Evolutionary conservation across 2,329 filamentous ascomycete species (phyloP), one percentile per base, ranked within the genome.

Genomic region (Fusarium longipes): DNA sequence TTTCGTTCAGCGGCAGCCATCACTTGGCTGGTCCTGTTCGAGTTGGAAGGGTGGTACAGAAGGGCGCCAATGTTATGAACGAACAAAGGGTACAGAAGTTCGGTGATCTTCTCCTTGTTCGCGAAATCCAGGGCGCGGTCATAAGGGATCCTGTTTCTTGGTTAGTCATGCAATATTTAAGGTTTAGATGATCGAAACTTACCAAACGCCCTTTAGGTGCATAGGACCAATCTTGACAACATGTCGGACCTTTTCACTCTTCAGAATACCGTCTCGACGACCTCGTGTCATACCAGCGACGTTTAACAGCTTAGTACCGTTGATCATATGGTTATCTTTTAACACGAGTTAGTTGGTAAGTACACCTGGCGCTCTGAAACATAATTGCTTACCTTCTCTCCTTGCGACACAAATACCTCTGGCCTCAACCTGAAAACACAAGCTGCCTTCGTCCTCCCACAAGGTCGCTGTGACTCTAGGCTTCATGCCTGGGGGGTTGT

Each of bases 101-200:
- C 95, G 0, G 96, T 98, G 68, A 98, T 99, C 82, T 98, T 98
- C 80, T 99, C 96, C 85, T 97, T 98, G 83, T 99, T 99, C 69
- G 96, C 96, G 77, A 99, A 98, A 74, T 98, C 96, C 53, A 99
- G 83, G n/a, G 96, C 96, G 70, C 96, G 91, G 73, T 98, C 96
- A 74, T 97, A 98, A 3, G 96, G 96, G 74, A 99, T 99, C 94
- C 94, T 97, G 72, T 18, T 47, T 60, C 68, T 68, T 67, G 29
- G 64, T 78, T 70, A 77, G 77, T 54, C 33, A 42, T 35, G 35
- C 55, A n/a, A 38, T 27, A 43, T 40, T 25, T 22, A 35, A 36
- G 2, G 22, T 20, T 44, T 33, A 69, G 57, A 73, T 35, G 22
- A 25, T 20, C 17, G 8, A 48, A 54, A 82, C 91, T 82, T 85